Percentiles rank a stretch among this genome's conserved stretches.
Conservation (phyloP, 2,329 filamentous ascomycete genomes). For the Phoma sp. region DNA sequence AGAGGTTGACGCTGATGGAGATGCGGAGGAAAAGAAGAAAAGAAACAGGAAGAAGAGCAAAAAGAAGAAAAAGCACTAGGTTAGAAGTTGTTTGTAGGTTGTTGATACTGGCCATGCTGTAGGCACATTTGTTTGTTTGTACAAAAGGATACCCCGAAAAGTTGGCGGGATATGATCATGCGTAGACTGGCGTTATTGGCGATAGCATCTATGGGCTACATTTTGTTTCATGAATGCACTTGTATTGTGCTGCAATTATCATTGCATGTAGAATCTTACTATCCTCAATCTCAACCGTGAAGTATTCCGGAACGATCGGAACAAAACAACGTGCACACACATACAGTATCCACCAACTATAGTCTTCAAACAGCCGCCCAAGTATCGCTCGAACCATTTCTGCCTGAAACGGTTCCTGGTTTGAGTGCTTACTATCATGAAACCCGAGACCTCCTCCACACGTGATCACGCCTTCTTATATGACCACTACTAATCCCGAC, state of each 20-base stretch:
- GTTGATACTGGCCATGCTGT: background rate
- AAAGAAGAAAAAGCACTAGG: slow-evolving; percentile 41
- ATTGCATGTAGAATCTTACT: background rate
- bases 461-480: slow-evolving; percentile 37
- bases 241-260: background rate
- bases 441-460: slow-evolving; percentile 28
- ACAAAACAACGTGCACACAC: background rate
- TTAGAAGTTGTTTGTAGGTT: background rate
- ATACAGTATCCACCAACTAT: background rate
- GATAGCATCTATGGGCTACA: background rate
- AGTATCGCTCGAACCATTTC: slow-evolving; percentile 27
- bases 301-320: background rate
- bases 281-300: background rate
- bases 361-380: slow-evolving; percentile 19
- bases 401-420: slow-evolving; percentile 38
- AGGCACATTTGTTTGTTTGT: slow-evolving; percentile 1
- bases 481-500: slow-evolving; percentile 21
- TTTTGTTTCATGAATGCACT: background rate
- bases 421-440: slow-evolving; percentile 33
- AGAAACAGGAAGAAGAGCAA: slow-evolving; percentile 50
- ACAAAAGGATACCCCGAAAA: slow-evolving; percentile 16
- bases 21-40: slow-evolving; percentile 39
- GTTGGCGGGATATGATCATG: background rate
- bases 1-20: slow-evolving; percentile 31
- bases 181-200: slow-evolving; percentile 11